These are phyloP conservation scores for Warburgia ugandensis DNA, from an alignment of 164 flowering plant genomes.

Conservation along the genomic window DNA sequence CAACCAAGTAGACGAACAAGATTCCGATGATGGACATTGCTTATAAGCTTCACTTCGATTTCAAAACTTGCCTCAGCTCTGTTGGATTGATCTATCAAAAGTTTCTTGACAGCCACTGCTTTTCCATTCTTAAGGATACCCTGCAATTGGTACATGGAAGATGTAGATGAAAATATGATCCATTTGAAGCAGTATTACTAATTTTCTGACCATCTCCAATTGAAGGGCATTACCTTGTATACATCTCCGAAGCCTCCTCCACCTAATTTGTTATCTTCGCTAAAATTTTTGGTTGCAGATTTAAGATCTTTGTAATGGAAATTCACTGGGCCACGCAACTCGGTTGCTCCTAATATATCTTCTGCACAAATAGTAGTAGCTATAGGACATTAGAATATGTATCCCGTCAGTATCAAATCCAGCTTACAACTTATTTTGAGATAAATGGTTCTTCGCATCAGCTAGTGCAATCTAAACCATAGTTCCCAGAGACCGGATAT, in stretches of 20 bases:
- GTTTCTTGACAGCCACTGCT: constrained; percentile 51
- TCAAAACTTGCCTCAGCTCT: constrained; percentile 34
- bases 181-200: no score
- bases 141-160: constrained; percentile 13
- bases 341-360: constrained; percentile 9
- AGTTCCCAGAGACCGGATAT: no score
- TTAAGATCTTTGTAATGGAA: constrained; percentile 39
- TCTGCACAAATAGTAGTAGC: no score
- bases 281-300: constrained; percentile 39
- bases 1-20: constrained; percentile 55
- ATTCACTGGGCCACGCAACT: constrained; percentile 34
- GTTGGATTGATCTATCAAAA: constrained; percentile 21
- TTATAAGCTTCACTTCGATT: constrained; percentile 45
- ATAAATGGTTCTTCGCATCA: no score
- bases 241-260: constrained; percentile 59
- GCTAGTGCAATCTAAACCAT: no score
- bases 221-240: constrained; percentile 35
- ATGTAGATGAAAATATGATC: no score
- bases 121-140: constrained; percentile 41
- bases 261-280: constrained; percentile 42
- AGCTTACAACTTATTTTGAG: no score
- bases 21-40: constrained; percentile 59
- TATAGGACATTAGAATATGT: no score
- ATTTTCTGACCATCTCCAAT: no score
- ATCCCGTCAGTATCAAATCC: no score